These are phyloP conservation scores for Arabidopsis arenosa DNA, from an alignment of 345 rosid genomes.

Conservation along the genomic window DNA sequence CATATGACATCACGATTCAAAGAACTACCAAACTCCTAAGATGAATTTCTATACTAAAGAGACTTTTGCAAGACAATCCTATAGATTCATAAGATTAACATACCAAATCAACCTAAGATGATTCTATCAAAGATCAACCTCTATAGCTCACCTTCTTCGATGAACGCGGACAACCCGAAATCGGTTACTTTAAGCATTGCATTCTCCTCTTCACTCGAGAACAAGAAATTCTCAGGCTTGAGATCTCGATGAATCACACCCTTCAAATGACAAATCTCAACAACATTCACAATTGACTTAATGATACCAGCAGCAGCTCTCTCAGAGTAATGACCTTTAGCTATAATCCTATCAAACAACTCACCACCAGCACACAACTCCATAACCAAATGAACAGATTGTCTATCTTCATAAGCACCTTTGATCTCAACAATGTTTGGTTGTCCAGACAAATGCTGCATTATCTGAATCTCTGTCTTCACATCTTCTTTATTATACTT, in stretches of 20 bases:
- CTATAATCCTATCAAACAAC: slow-evolving; percentile 80
- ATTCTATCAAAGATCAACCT: neutral
- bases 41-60: neutral
- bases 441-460: slow-evolving; percentile 89
- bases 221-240: slow-evolving; percentile 91
- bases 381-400: slow-evolving; percentile 83
- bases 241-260: slow-evolving; percentile 90
- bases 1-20: neutral
- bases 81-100: neutral
- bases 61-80: slow-evolving; percentile 1
- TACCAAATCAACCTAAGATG: neutral
- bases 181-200: slow-evolving; percentile 82
- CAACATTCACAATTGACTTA: slow-evolving; percentile 71
- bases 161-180: slow-evolving; percentile 83
- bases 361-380: slow-evolving; percentile 94
- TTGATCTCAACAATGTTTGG: slow-evolving; percentile 76
- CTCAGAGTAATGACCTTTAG: slow-evolving; percentile 79
- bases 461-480: slow-evolving; percentile 76
- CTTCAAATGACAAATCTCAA: slow-evolving; percentile 83
- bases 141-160: slow-evolving; percentile 70
- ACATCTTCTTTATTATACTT: too few species aligned
- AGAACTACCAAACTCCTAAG: neutral
- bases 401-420: slow-evolving; percentile 78
- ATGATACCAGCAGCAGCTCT: slow-evolving; percentile 72
- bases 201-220: slow-evolving; percentile 61